A percentile compares a stretch with the other conserved stretches of the same genome.
Conservation (phyloP, 164 flowering plant species). For the Tetrastigma voinierianum region DNA sequence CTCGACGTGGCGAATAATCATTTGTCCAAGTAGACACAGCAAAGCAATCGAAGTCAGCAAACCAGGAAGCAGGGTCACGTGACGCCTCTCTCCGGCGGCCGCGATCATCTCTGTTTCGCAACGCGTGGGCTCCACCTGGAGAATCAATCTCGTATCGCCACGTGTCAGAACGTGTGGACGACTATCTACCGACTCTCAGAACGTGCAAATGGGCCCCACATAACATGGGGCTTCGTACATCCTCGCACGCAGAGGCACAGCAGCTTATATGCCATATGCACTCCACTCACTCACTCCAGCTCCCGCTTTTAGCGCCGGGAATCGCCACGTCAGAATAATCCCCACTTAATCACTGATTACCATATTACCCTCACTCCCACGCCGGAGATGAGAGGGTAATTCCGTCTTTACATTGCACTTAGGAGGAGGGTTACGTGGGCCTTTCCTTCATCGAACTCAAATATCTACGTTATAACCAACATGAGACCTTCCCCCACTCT, state of each 20-base stretch:
- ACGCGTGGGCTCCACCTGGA: constrained; percentile 22
- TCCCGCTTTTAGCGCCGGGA: constrained; percentile 17
- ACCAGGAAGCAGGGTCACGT: constrained; percentile 15
- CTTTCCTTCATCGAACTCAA: constrained; percentile 15
- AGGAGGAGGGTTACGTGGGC: constrained; percentile 22
- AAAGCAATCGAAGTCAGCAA: background rate
- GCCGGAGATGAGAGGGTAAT: background rate
- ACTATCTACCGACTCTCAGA: background rate
- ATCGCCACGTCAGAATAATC: constrained; percentile 8
- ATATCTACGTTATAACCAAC: constrained; percentile 17
- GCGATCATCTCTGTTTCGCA: constrained; percentile 10
- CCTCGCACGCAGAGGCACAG: constrained; percentile 25
- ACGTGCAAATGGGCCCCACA: constrained; percentile 21
- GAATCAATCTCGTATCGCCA: constrained; percentile 14
- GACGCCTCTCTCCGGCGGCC: constrained; percentile 14
- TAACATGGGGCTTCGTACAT: constrained; percentile 20
- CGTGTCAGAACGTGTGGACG: constrained; percentile 14
- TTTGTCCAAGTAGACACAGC: background rate
- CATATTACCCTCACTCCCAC: background rate
- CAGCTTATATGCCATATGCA: no score
- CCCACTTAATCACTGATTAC: background rate
- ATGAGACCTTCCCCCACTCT: background rate
- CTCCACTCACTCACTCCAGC: no score
- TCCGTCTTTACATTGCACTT: background rate
- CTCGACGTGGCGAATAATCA: constrained; percentile 9